Evolutionary conservation across 192 early-diverging fungal genomes (phyloP).

Genomic region (Backusella tarrabulga): DNA sequence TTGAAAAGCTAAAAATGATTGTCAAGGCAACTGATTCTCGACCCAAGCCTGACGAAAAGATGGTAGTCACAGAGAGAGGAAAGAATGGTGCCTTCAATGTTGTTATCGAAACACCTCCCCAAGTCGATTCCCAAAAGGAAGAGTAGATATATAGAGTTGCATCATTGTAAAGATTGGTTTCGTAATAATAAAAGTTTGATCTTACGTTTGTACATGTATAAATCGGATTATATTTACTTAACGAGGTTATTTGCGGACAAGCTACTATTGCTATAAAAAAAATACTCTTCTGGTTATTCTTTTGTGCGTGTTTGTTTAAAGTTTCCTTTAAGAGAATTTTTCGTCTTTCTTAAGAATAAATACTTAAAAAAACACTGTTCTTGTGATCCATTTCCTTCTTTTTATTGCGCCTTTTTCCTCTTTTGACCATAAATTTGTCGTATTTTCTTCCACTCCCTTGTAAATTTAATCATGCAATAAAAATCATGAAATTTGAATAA

Average conservation of each 20-base stretch:
- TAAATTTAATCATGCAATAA: background rate
- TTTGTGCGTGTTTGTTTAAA: background rate
- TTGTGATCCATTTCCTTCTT: background rate
- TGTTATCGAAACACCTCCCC: slow-evolving; percentile 22
- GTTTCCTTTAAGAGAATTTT: background rate
- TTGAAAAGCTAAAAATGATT: slow-evolving; percentile 27
- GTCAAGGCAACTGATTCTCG: slow-evolving; percentile 29
- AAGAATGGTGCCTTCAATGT: slow-evolving; percentile 31
- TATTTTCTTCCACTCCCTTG: background rate
- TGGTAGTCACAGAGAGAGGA: slow-evolving; percentile 26
- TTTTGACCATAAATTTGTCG: background rate
- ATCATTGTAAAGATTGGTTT: background rate
- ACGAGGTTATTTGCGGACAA: too few relatives aligned
- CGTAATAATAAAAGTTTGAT: background rate
- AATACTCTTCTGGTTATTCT: background rate
- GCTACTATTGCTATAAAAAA: too few relatives aligned
- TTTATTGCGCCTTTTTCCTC: background rate
- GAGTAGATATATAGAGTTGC: background rate
- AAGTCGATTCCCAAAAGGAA: background rate
- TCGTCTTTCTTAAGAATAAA: background rate
- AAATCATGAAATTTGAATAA: background rate
- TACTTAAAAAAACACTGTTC: background rate
- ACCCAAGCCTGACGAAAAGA: background rate
- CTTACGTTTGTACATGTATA: background rate
- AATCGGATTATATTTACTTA: too few relatives aligned